A percentile compares a stretch with the other conserved stretches of the same genome.
These are phyloP conservation scores for Trifolium pratense DNA, from an alignment of 306 rosid genomes.

Conservation along the genomic window DNA sequence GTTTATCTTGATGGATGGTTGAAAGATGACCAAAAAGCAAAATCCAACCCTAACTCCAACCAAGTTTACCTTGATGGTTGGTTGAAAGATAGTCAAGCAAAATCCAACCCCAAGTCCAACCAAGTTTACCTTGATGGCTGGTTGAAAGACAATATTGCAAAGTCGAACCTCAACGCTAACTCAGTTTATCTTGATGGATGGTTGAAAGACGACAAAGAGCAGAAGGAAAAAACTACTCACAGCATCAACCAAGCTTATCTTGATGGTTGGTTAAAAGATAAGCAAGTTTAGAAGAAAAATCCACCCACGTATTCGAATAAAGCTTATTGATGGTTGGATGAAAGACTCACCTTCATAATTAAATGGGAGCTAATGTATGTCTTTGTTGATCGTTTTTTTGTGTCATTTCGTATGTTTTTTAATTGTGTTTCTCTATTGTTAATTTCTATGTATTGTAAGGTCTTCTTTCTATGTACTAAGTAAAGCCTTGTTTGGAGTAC, in stretches of 20 bases:
- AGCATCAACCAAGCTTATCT: no score
- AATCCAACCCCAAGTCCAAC: neutral
- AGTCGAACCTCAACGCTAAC: neutral
- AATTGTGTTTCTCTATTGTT: neutral
- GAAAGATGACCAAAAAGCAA: neutral
- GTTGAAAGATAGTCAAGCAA: neutral
- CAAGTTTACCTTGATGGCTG: constrained; percentile 17
- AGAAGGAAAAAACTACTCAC: no score
- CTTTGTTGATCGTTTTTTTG: neutral
- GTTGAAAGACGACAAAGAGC: neutral
- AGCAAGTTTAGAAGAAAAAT: no score
- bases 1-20: constrained; percentile 29
- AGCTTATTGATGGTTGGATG: no score
- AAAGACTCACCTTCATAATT: no score
- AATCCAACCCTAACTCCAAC: neutral
- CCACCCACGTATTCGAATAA: no score
- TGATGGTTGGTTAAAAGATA: no score
- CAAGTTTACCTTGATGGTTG: constrained; percentile 21
- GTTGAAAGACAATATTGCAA: neutral
- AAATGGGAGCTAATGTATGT: no score
- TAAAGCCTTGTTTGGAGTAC: neutral
- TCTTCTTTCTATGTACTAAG: neutral
- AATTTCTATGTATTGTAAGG: neutral
- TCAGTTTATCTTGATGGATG: constrained; percentile 8
- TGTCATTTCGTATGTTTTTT: neutral